Percentiles rank a stretch among this genome's conserved stretches.
phyloP scores from a whole-genome alignment of 192 early-diverging fungal genomes.

The Coemansia sp. region DNA sequence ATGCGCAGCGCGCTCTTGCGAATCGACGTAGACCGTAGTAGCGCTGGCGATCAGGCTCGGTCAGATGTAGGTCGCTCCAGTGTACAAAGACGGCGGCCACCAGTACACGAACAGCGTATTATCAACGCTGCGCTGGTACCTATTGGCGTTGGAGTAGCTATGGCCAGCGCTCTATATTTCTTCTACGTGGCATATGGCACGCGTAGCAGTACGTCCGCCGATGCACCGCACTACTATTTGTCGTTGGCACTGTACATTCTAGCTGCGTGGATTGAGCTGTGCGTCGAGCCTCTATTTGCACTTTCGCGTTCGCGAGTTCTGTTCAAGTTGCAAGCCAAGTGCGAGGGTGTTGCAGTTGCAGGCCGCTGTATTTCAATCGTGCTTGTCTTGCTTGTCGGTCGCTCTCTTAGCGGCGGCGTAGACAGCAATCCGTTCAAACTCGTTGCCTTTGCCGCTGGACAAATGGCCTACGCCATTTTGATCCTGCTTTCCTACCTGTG shows the following conservation, averaged over 20 bases:
- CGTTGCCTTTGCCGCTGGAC: conserved; percentile 77
- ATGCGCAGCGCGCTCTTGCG: conserved; percentile 74
- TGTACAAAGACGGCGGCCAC: conserved; percentile 14
- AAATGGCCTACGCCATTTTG: conserved; percentile 68
- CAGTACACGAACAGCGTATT: conserved; percentile 26
- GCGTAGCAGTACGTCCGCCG: conserved; percentile 10
- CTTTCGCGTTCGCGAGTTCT: conserved; percentile 68
- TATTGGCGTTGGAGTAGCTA: conserved; percentile 46
- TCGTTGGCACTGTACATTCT: conserved; percentile 69
- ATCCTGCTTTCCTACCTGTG: conserved; percentile 65
- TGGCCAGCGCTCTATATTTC: conserved; percentile 60
- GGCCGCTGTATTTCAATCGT: conserved; percentile 73
- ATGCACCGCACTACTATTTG: conserved; percentile 56
- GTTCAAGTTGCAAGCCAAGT: conserved; percentile 75
- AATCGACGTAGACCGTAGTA: conserved; percentile 15
- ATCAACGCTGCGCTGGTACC: conserved; percentile 52
- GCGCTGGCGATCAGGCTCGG: too few relatives aligned
- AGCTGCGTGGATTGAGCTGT: conserved; percentile 79
- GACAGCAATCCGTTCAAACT: conserved; percentile 60
- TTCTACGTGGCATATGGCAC: conserved; percentile 22
- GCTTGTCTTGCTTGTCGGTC: conserved; percentile 60
- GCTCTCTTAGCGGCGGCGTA: conserved; percentile 10
- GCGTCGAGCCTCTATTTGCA: conserved; percentile 85
- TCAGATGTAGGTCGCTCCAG: neutral
- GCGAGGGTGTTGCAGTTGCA: conserved; percentile 82